Percentiles rank a stretch among this genome's conserved stretches.
phyloP scores from a whole-genome alignment of 2,329 filamentous ascomycete genomes.

The Cladosporium sp. region DNA sequence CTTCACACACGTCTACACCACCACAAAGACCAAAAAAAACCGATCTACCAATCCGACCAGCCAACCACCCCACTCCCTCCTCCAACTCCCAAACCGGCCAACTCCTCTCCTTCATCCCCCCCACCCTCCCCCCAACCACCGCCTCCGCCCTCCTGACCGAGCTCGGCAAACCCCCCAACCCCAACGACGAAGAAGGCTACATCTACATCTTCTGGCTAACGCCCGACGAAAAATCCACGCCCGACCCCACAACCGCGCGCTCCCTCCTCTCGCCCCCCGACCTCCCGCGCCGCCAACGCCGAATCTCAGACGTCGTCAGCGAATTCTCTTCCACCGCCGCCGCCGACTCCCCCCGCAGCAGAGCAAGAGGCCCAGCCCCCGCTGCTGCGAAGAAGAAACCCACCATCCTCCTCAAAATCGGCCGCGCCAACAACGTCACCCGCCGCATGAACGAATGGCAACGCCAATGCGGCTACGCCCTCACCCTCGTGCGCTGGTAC shows the following conservation, averaged over 20 bases:
- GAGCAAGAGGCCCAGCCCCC: background rate
- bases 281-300: conserved; percentile 16
- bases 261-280: conserved; percentile 27
- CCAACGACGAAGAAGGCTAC: conserved; percentile 75
- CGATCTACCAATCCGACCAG: conserved; percentile 12
- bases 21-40: conserved; percentile 12
- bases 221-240: conserved; percentile 51
- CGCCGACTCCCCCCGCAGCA: background rate
- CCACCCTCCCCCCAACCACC: conserved; percentile 60
- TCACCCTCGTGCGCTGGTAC: conserved; percentile 87
- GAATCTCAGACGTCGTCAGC: conserved; percentile 31
- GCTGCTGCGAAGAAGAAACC: conserved; percentile 34
- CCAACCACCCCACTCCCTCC: conserved; percentile 14
- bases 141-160: conserved; percentile 69
- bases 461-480: conserved; percentile 82
- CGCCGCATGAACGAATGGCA: conserved; percentile 89
- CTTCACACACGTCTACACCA: conserved; percentile 10
- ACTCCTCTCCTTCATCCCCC: conserved; percentile 65
- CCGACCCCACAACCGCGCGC: conserved; percentile 41
- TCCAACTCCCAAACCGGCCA: conserved; percentile 28
- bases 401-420: conserved; percentile 64
- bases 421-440: conserved; percentile 74
- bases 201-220: conserved; percentile 99
- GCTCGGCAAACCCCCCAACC: conserved; percentile 68
- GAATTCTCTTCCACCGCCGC: conserved; percentile 27